Conservation (phyloP, 2,329 filamentous ascomycete genomes). For the Mycosphaerelloides madeirae region DNA sequence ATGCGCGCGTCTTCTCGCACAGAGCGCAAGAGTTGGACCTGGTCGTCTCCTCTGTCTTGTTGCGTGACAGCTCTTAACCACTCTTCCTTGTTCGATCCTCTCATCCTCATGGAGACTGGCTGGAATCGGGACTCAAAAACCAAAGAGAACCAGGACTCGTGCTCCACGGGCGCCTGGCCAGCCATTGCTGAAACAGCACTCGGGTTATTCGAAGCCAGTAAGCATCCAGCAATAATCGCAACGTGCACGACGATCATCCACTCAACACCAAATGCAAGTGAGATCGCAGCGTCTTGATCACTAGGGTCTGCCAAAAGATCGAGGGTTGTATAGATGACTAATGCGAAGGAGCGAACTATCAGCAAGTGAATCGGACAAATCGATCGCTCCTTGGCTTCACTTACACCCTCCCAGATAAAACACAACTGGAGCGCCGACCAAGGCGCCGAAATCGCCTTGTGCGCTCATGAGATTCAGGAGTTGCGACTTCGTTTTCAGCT, state of each 20-base stretch:
- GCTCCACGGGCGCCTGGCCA: background rate
- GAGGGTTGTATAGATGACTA: slow-evolving; percentile 6
- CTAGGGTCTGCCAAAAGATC: slow-evolving; percentile 3
- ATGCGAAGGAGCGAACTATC: no score
- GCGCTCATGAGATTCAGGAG: slow-evolving; percentile 6
- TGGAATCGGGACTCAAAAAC: slow-evolving; percentile 5
- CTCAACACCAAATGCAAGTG: slow-evolving; percentile 5
- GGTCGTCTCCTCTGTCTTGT: background rate
- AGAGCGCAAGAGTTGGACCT: background rate
- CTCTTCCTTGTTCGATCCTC: slow-evolving; percentile 1
- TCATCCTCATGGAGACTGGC: slow-evolving; percentile 5
- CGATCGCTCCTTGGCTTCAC: no score
- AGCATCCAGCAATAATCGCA: slow-evolving; percentile 5
- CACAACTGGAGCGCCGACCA: slow-evolving; percentile 5
- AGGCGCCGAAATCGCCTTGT: slow-evolving; percentile 5
- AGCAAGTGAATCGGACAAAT: no score
- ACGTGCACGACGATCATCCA: slow-evolving; percentile 10
- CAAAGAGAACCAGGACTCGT: background rate
- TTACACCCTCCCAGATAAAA: slow-evolving; percentile 6
- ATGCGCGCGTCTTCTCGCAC: slow-evolving; percentile 1
- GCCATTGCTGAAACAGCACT: slow-evolving; percentile 2
- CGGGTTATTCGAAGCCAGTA: slow-evolving; percentile 6
- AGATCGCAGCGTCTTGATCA: slow-evolving; percentile 3
- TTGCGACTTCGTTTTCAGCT: background rate
- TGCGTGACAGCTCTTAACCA: slow-evolving; percentile 2